Conservation (phyloP, 2,329 filamentous ascomycete genomes). For the Penicillium rolfsii region DNA sequence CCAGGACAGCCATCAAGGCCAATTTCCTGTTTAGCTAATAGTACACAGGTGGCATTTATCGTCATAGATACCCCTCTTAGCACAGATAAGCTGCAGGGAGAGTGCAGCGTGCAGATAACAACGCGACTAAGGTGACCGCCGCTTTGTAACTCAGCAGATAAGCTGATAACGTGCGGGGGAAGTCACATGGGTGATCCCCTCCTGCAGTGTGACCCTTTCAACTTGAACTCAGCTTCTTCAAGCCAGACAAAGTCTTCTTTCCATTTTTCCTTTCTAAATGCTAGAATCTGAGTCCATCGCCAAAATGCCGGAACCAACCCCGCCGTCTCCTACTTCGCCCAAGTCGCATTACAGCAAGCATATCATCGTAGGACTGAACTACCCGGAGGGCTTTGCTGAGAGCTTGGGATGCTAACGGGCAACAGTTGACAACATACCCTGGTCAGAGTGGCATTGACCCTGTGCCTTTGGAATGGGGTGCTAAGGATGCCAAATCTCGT, state of each 20-base stretch:
- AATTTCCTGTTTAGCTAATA: not conserved
- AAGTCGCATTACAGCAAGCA: slow-evolving; percentile 38
- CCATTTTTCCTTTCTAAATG: slow-evolving; percentile 20
- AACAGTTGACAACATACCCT: slow-evolving; percentile 75
- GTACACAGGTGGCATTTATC: not conserved
- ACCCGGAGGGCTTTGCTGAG: not conserved
- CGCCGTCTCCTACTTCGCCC: slow-evolving; percentile 28
- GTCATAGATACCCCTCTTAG: not conserved
- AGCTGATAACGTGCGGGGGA: slow-evolving; percentile 39
- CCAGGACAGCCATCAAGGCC: not conserved
- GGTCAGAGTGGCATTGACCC: slow-evolving; percentile 93
- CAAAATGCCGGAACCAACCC: slow-evolving; percentile 24
- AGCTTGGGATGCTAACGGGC: slow-evolving; percentile 16
- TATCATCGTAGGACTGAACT: slow-evolving; percentile 35
- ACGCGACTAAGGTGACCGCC: slow-evolving; percentile 8
- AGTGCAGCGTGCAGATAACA: slow-evolving; percentile 4
- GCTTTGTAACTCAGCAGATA: slow-evolving; percentile 13
- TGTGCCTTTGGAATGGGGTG: slow-evolving; percentile 85
- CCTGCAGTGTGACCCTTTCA: slow-evolving; percentile 12
- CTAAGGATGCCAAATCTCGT: slow-evolving; percentile 71
- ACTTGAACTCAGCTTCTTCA: slow-evolving; percentile 2
- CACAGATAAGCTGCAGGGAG: not conserved
- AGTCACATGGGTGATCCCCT: slow-evolving; percentile 31
- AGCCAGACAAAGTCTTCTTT: not conserved
- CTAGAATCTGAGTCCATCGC: slow-evolving; percentile 26